Percentiles rank a stretch among this genome's conserved stretches.
Conservation (phyloP, 352 stramenopile species). For the Phytophthora macrochlamydospora region DNA sequence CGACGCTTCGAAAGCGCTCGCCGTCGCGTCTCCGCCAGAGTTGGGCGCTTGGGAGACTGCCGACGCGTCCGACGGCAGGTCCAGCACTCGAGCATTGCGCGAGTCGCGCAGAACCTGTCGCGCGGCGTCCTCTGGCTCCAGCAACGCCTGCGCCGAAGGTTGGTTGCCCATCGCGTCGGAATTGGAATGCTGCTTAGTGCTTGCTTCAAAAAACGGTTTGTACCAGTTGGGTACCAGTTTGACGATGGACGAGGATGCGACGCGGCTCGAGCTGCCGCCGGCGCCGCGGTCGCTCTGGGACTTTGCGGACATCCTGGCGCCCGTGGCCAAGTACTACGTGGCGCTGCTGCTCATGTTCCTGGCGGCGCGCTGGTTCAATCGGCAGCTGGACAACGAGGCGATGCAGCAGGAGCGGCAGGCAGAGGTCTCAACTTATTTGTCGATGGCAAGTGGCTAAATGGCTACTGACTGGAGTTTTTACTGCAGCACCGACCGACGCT, state of each 20-base stretch:
- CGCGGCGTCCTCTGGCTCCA: constrained; percentile 5
- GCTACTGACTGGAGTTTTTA: background rate
- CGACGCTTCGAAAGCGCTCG: constrained; percentile 2
- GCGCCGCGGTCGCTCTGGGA: constrained; percentile 58
- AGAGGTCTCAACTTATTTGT: background rate
- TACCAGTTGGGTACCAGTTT: background rate
- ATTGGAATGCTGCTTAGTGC: constrained; percentile 22
- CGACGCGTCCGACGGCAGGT: constrained; percentile 13
- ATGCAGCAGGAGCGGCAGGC: constrained; percentile 45
- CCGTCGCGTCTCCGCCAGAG: background rate
- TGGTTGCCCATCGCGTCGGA: constrained; percentile 31
- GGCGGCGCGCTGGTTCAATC: constrained; percentile 64
- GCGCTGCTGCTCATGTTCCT: constrained; percentile 64
- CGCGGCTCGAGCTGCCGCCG: constrained; percentile 26
- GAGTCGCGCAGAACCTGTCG: constrained; percentile 14
- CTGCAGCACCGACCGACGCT: constrained; percentile 44
- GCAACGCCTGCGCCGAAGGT: constrained; percentile 13
- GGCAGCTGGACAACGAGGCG: constrained; percentile 57
- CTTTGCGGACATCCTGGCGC: constrained; percentile 52
- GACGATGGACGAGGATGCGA: constrained; percentile 3
- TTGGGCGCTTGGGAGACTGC: background rate
- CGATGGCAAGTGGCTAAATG: background rate
- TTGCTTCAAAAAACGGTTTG: no score
- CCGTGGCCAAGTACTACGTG: constrained; percentile 83
- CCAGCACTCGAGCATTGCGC: constrained; percentile 18